phyloP scores from a whole-genome alignment of 2,329 filamentous ascomycete genomes.

The Chaetomium globosum region DNA sequence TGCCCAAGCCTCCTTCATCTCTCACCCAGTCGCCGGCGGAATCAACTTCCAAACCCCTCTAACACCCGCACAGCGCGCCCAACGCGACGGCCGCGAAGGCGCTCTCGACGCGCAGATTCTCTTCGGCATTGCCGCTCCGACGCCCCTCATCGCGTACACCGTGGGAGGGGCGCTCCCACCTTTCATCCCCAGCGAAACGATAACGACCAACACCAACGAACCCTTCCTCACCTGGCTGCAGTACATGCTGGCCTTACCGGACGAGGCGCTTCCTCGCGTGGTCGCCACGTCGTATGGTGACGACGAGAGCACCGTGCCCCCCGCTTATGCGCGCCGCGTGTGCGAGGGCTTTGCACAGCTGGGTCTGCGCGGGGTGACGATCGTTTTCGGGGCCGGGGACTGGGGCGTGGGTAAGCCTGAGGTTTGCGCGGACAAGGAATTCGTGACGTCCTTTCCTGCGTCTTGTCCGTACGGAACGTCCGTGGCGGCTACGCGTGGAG shows the following conservation, averaged over 20 bases:
- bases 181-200: conserved; percentile 43
- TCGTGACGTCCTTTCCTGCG: conserved; percentile 55
- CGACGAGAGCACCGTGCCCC: conserved; percentile 65
- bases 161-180: conserved; percentile 63
- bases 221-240: conserved; percentile 67
- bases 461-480: conserved; percentile 61
- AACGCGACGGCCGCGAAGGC: conserved; percentile 50
- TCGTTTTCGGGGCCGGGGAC: conserved; percentile 63
- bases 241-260: conserved; percentile 56
- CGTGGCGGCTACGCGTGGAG: conserved; percentile 59
- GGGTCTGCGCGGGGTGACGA: conserved; percentile 66
- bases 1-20: neutral
- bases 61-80: too few species aligned
- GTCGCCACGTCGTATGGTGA: conserved; percentile 69
- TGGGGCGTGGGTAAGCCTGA: conserved; percentile 60
- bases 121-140: conserved; percentile 56
- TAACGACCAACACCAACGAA: conserved; percentile 58
- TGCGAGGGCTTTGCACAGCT: conserved; percentile 67
- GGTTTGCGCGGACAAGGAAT: conserved; percentile 61
- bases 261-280: conserved; percentile 59
- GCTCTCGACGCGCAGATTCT: conserved; percentile 67
- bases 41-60: too few species aligned
- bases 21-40: too few species aligned
- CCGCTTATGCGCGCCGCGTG: conserved; percentile 61
- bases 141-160: conserved; percentile 60